A percentile compares a stretch with the other conserved stretches of the same genome.
Evolutionary conservation across 176 grass and related monocot genomes (phyloP).

Genomic region (Oryza coarctata): DNA sequence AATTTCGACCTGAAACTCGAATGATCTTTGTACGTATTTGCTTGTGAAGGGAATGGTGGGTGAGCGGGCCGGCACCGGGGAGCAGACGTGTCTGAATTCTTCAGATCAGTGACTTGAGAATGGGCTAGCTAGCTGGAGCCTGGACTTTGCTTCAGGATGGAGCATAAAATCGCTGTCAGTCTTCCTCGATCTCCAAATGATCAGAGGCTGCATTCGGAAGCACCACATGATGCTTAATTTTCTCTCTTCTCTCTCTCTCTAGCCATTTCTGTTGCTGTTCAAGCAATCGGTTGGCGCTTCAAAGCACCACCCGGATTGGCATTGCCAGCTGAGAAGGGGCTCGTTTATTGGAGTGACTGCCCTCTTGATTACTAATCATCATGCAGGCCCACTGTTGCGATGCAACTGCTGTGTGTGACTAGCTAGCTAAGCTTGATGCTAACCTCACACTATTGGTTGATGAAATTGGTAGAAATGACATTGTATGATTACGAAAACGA

Average conservation of each 20-base stretch:
- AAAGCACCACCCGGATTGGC: slow-evolving; percentile 40
- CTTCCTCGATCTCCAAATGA: not conserved
- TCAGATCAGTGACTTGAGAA: slow-evolving; percentile 27
- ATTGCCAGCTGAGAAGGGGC: not conserved
- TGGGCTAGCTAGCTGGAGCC: not conserved
- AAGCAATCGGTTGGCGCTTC: slow-evolving; percentile 36
- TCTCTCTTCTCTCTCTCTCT: not conserved
- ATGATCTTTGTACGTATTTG: not conserved
- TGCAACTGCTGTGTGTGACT: slow-evolving; percentile 1
- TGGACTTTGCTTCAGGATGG: slow-evolving; percentile 37
- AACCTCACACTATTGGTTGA: slow-evolving; percentile 24
- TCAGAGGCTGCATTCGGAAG: not conserved
- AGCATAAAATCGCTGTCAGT: slow-evolving; percentile 16
- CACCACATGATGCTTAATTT: slow-evolving; percentile 1
- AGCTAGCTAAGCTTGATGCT: slow-evolving; percentile 3
- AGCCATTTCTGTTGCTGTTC: not conserved
- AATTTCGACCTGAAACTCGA: not conserved
- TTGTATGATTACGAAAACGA: not conserved
- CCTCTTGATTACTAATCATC: slow-evolving; percentile 7
- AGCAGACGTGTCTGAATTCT: not conserved
- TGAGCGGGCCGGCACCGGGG: not conserved
- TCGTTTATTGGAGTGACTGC: slow-evolving; percentile 15
- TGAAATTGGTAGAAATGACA: slow-evolving; percentile 11
- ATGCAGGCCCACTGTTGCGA: slow-evolving; percentile 36
- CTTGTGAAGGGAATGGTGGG: not conserved